Conservation (phyloP, 345 rosid species). For the Cardamine chenopodiifolia region DNA sequence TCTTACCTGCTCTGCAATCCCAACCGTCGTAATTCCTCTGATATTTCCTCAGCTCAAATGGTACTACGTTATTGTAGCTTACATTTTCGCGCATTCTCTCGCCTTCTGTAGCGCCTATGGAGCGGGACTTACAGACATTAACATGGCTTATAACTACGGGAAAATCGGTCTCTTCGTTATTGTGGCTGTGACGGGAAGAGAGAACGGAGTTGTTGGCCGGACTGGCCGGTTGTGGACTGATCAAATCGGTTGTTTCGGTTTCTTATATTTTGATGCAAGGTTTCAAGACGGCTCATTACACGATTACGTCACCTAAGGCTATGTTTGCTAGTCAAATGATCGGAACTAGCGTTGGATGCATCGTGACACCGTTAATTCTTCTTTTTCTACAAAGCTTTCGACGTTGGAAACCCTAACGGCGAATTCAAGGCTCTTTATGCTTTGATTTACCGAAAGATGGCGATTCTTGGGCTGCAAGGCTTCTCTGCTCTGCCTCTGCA, state of each 20-base stretch:
- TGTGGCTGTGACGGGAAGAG: slow-evolving; percentile 76
- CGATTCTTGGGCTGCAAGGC: slow-evolving; percentile 49
- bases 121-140: slow-evolving; percentile 91
- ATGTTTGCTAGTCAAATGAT: slow-evolving; percentile 85
- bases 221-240: slow-evolving; percentile 85
- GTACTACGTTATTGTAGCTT: slow-evolving; percentile 77
- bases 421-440: slow-evolving; percentile 93
- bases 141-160: slow-evolving; percentile 98
- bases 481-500: slow-evolving; percentile 49
- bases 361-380: slow-evolving; percentile 81
- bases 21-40: slow-evolving; percentile 65
- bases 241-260: slow-evolving; percentile 86
- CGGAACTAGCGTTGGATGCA: slow-evolving; percentile 77
- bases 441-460: slow-evolving; percentile 73
- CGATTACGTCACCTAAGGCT: slow-evolving; percentile 80
- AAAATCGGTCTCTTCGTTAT: slow-evolving; percentile 83
- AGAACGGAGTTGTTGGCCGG: slow-evolving; percentile 85
- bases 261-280: slow-evolving; percentile 95
- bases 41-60: slow-evolving; percentile 95
- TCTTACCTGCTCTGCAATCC: slow-evolving; percentile 53
- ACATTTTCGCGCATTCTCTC: slow-evolving; percentile 79
- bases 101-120: slow-evolving; percentile 96
- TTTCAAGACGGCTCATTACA: slow-evolving; percentile 85
- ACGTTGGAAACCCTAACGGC: slow-evolving; percentile 85
- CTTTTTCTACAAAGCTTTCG: slow-evolving; percentile 86